Base-by-base conservation (phyloP, 2,329 filamentous ascomycete genomes). In the Cercospora brassicicola region DNA sequence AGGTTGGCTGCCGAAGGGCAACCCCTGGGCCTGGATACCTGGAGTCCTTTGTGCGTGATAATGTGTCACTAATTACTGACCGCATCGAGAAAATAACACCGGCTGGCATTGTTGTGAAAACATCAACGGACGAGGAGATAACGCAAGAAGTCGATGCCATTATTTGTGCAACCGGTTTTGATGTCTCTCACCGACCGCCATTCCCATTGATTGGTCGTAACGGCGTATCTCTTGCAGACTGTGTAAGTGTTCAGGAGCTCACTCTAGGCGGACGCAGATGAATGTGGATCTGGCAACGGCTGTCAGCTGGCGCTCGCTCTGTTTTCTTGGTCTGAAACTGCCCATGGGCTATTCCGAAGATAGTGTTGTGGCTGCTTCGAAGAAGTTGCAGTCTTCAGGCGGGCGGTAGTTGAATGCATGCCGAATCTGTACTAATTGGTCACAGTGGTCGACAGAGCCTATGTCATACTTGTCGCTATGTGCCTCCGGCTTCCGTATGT, bases 1-100 rank as follows among this genome's bases (percentile, higher is more conserved):
- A 88, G 0, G 87, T 88, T 1, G 86, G 88, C 71, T 91, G 89
- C 70, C 84, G 89, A 11, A 84, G 89, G 59, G 60, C 60, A 31
- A 62, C 60, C 6, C 79, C 79, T 2, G 81, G 79, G 9, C 77
- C 76, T 7, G 79, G 80, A 1, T 83, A 81, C 64, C 74, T 83
- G 8, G 78, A 82, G 67, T 74, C 78, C 3, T 76, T 82, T 45
- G 69, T 67, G 7, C 69, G 68, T n/a, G 31, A 68, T 11, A 78
- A 79, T 61, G 71, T 76, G 2, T 73, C 70, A 4, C 61, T 78
- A 9, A 69, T 76, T 51, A 77, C 74, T 5, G 71, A 72, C 1
- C 57, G 69, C 2, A 75, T 79, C 30, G 60, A 68, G 8, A 65
- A 53, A 2, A 72, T 78, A 31, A 68, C 71, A 13, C 23, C 68